phyloP scores from a whole-genome alignment of 768 basidiomycete genomes.

The Asterophora parasitica region DNA sequence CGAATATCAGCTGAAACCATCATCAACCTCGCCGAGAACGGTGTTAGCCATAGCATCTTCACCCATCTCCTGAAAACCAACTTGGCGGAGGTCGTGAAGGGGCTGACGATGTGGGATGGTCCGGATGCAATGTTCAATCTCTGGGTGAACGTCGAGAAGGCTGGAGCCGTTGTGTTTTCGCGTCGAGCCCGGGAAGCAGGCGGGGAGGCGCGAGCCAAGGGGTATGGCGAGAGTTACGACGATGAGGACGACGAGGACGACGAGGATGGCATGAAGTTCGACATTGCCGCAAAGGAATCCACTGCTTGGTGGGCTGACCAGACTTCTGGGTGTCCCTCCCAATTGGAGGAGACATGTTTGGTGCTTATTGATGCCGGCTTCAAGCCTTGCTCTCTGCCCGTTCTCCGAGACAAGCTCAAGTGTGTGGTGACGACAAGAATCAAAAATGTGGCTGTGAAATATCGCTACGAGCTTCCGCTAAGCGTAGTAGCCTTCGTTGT shows the following conservation, averaged over 20 bases:
- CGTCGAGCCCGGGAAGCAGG: constrained; percentile 28
- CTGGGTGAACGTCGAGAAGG: constrained; percentile 34
- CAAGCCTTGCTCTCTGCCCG: constrained; percentile 39
- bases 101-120: constrained; percentile 42
- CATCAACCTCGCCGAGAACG: constrained; percentile 62
- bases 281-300: constrained; percentile 35
- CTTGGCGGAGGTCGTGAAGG: constrained; percentile 30
- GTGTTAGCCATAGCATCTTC: constrained; percentile 43
- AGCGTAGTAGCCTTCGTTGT: constrained; percentile 60
- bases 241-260: constrained; percentile 34
- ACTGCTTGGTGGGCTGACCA: constrained; percentile 69
- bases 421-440: constrained; percentile 43
- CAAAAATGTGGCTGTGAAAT: constrained; percentile 36
- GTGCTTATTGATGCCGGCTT: constrained; percentile 57
- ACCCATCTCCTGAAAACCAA: constrained; percentile 30
- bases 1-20: constrained; percentile 53
- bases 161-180: constrained; percentile 32
- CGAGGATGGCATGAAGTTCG: constrained; percentile 28
- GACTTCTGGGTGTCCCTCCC: constrained; percentile 56
- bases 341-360: constrained; percentile 60
- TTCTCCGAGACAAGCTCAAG: constrained; percentile 51
- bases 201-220: constrained; percentile 40
- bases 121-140: constrained; percentile 35
- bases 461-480: constrained; percentile 48
- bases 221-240: constrained; percentile 33